phyloP scores from a whole-genome alignment of 2,329 filamentous ascomycete species.

The Verticillium dahliae region DNA sequence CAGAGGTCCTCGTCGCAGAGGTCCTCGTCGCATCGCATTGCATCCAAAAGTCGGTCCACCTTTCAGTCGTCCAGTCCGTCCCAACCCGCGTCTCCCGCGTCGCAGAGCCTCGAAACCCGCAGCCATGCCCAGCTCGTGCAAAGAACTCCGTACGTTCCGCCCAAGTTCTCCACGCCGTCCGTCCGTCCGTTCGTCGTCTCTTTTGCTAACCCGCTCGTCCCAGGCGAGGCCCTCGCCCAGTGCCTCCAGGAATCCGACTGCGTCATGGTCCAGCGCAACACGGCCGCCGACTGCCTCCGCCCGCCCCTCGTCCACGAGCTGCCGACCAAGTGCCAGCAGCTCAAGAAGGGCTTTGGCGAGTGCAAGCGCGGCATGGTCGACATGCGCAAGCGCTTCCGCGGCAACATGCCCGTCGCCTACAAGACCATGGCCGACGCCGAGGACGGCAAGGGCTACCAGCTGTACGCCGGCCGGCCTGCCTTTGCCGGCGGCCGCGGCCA shows the following conservation, averaged over 20 bases:
- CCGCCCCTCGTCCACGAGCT: conserved; percentile 75
- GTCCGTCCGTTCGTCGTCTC: conserved; percentile 16
- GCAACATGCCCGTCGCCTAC: conserved; percentile 78
- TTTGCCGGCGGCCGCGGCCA: conserved; percentile 58
- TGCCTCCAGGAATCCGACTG: conserved; percentile 97
- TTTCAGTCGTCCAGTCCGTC: neutral
- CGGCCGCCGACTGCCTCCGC: conserved; percentile 80
- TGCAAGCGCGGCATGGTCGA: conserved; percentile 96
- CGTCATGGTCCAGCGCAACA: conserved; percentile 85
- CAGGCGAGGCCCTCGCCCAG: conserved; percentile 85
- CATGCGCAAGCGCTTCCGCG: conserved; percentile 97
- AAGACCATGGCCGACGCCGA: conserved; percentile 56
- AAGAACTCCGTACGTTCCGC: conserved; percentile 74
- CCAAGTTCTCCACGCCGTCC: no score
- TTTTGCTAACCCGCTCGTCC: conserved; percentile 1
- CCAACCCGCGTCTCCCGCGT: neutral
- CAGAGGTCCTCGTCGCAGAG: no score
- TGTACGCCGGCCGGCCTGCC: conserved; percentile 73
- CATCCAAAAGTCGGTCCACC: conserved; percentile 1
- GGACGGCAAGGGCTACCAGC: conserved; percentile 54
- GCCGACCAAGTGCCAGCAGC: conserved; percentile 82
- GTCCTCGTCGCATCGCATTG: neutral
- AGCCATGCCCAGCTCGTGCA: conserved; percentile 89
- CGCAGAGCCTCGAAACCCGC: conserved; percentile 1
- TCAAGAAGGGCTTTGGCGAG: conserved; percentile 87